phyloP scores from a whole-genome alignment of 2,329 filamentous ascomycete genomes.

The Aspergillus sp. region DNA sequence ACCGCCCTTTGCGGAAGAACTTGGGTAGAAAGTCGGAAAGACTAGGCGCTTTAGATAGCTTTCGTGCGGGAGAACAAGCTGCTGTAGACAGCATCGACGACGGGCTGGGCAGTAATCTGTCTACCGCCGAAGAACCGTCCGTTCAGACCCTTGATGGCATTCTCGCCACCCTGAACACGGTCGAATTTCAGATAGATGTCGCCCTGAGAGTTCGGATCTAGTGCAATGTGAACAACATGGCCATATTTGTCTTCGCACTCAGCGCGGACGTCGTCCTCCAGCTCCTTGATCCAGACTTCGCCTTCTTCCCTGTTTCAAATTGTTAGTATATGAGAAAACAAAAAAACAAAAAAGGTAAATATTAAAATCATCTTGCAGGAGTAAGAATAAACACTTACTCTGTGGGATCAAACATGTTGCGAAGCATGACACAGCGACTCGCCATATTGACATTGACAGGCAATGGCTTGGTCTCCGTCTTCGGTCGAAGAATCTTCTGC shows the following conservation, averaged over 20 bases:
- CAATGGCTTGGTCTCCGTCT: conserved; percentile 67
- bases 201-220: conserved; percentile 87
- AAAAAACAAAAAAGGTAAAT: no score
- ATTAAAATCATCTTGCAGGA: not conserved
- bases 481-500: conserved; percentile 66
- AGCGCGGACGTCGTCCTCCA: conserved; percentile 84
- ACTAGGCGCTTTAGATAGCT: conserved; percentile 52
- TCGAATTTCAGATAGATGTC: conserved; percentile 99
- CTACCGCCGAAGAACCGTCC: conserved; percentile 90
- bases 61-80: conserved; percentile 84
- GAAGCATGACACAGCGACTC: conserved; percentile 84
- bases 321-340: no score
- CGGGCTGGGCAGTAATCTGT: conserved; percentile 87
- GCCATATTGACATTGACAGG: conserved; percentile 85
- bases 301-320: conserved; percentile 66
- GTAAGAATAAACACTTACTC: conserved; percentile 56
- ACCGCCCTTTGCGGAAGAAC: conserved; percentile 13
- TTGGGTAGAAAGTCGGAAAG: conserved; percentile 16
- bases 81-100: conserved; percentile 98
- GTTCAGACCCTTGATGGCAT: conserved; percentile 95
- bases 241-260: conserved; percentile 96
- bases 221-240: conserved; percentile 90
- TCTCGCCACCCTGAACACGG: conserved; percentile 87
- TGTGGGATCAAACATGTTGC: conserved; percentile 88
- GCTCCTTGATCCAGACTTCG: conserved; percentile 81